Evolutionary conservation across 768 basidiomycete species (phyloP).

Genomic region (Kwoniella mangroviensis): DNA sequence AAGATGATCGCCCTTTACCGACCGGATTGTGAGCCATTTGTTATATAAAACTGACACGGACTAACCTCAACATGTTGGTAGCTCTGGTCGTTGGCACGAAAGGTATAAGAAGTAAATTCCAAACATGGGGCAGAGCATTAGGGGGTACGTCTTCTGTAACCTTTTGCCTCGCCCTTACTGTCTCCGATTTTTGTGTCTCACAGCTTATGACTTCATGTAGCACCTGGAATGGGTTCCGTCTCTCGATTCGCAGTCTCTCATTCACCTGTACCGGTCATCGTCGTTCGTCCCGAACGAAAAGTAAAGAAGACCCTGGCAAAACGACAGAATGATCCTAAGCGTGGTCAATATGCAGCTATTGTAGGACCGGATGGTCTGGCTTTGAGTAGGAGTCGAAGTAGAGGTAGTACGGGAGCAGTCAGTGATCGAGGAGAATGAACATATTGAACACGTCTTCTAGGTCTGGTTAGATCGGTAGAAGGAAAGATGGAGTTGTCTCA

Average conservation of each 20-base stretch:
- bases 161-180: neutral
- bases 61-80: slow-evolving; percentile 10
- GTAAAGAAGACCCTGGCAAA: slow-evolving; percentile 83
- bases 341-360: slow-evolving; percentile 63
- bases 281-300: slow-evolving; percentile 84
- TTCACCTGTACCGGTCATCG: slow-evolving; percentile 94
- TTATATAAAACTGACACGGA: neutral
- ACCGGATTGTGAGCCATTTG: slow-evolving; percentile 48
- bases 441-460: no score
- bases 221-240: slow-evolving; percentile 69
- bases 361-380: slow-evolving; percentile 52
- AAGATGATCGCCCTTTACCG: slow-evolving; percentile 77
- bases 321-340: slow-evolving; percentile 83
- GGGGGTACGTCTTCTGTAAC: slow-evolving; percentile 46
- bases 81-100: slow-evolving; percentile 88
- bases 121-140: slow-evolving; percentile 64
- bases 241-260: slow-evolving; percentile 76
- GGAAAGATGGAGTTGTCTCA: slow-evolving; percentile 1
- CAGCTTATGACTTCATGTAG: slow-evolving; percentile 26
- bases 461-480: neutral
- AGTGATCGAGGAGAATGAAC: slow-evolving; percentile 24
- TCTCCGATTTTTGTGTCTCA: slow-evolving; percentile 1
- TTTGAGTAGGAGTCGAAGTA: slow-evolving; percentile 44
- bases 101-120: slow-evolving; percentile 67
- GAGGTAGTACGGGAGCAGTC: slow-evolving; percentile 42